Percentiles rank a stretch among this genome's conserved stretches.
Conservation (phyloP, 2,329 filamentous ascomycete genomes). For the Tolypocladium album region DNA sequence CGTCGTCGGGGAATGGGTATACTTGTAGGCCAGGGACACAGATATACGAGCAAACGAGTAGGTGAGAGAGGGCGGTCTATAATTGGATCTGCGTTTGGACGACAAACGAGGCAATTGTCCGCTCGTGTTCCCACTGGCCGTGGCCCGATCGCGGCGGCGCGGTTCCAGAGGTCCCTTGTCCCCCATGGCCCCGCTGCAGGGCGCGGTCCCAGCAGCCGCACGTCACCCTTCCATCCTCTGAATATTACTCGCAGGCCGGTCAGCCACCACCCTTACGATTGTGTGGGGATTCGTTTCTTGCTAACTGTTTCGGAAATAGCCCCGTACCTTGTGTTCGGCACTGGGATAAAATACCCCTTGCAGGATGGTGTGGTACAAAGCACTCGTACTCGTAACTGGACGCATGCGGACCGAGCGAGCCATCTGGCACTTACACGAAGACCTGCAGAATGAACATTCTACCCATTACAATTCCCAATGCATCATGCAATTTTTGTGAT, state of each 20-base stretch:
- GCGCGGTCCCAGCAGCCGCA: not conserved
- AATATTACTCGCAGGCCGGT: not conserved
- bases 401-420: not conserved
- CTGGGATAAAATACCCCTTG: not conserved
- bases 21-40: not conserved
- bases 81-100: not conserved
- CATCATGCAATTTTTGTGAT: not conserved
- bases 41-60: not conserved
- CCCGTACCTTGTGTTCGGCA: not conserved
- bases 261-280: not conserved
- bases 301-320: not conserved
- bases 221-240: not conserved
- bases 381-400: no score
- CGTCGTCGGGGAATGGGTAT: not conserved
- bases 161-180: not conserved
- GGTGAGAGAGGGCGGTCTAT: not conserved
- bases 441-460: not conserved
- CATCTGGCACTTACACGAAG: not conserved
- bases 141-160: not conserved
- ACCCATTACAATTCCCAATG: not conserved
- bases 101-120: not conserved
- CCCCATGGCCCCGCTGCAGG: not conserved
- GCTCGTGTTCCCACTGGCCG: not conserved
- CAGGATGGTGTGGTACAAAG: no score
- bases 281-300: not conserved